Evolutionary conservation across 2,329 filamentous ascomycete species (phyloP).

Genomic region (Didymella arachidicola): DNA sequence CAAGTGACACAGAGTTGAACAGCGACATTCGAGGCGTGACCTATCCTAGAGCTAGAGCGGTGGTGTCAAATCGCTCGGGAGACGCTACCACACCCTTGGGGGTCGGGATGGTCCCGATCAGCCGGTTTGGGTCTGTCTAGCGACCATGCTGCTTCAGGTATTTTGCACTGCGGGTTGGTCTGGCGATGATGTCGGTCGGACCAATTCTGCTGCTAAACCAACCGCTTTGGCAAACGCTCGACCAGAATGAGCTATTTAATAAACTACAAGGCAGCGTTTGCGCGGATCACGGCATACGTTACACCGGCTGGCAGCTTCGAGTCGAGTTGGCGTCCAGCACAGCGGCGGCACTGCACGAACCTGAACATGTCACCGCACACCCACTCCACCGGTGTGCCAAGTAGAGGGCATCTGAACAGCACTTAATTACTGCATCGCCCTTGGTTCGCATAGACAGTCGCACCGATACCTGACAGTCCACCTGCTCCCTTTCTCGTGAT

Average conservation of each 20-base stretch:
- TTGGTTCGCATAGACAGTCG: conserved; percentile 16
- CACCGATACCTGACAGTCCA: conserved; percentile 5
- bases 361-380: conserved; percentile 39
- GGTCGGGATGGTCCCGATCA: conserved; percentile 30
- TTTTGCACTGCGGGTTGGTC: conserved; percentile 25
- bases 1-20: conserved; percentile 2
- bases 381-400: conserved; percentile 39
- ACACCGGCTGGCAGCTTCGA: conserved; percentile 34
- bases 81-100: conserved; percentile 36
- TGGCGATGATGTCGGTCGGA: conserved; percentile 32
- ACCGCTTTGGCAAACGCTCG: conserved; percentile 31
- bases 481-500: conserved; percentile 4
- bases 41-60: conserved; percentile 10
- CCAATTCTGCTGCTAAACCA: conserved; percentile 27
- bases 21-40: conserved; percentile 24
- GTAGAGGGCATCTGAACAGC: conserved; percentile 31
- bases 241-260: conserved; percentile 27
- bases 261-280: conserved; percentile 31
- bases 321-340: conserved; percentile 32
- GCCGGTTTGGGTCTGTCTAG: conserved; percentile 28
- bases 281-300: conserved; percentile 36
- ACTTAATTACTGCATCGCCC: conserved; percentile 40
- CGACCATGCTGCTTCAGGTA: conserved; percentile 30
- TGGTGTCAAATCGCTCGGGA: conserved; percentile 26
- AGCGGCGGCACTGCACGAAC: conserved; percentile 34